A percentile compares a stretch with the other conserved stretches of the same genome.
These are phyloP conservation scores for Populus hybrid DNA, from an alignment of 441 rosid genomes.

Conservation along the genomic window DNA sequence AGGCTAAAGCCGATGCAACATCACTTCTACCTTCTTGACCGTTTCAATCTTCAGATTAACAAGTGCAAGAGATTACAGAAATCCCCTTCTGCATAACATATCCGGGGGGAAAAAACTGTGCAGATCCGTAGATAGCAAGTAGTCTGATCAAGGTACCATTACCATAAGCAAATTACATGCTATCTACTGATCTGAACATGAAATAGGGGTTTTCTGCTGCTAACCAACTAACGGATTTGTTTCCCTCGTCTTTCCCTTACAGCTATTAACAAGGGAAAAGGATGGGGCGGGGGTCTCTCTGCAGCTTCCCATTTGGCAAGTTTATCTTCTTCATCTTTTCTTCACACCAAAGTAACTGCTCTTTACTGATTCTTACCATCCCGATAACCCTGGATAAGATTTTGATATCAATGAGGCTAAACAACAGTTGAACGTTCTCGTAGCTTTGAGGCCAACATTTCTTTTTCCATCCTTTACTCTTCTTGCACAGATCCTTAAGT, in stretches of 20 bases:
- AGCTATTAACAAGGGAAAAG: slow-evolving; percentile 73
- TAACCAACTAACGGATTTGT: background rate
- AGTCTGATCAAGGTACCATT: background rate
- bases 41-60: background rate
- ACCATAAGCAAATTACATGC: background rate
- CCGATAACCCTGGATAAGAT: slow-evolving; percentile 63
- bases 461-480: slow-evolving; percentile 72
- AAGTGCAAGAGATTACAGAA: background rate
- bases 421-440: slow-evolving; percentile 67
- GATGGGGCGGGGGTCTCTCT: slow-evolving; percentile 76
- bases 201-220: background rate
- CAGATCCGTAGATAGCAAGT: background rate
- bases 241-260: background rate
- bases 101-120: background rate
- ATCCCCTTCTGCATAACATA: background rate
- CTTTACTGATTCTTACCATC: slow-evolving; percentile 69
- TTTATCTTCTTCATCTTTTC: slow-evolving; percentile 86
- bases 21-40: background rate
- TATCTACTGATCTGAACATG: background rate
- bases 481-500: slow-evolving; percentile 70
- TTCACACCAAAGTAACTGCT: slow-evolving; percentile 91
- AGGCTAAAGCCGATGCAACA: background rate
- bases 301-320: slow-evolving; percentile 53
- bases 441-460: slow-evolving; percentile 72
- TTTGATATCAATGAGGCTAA: slow-evolving; percentile 66